These are phyloP conservation scores for Amaranthus tricolor DNA, from an alignment of 179 eudicot genomes.

Conservation along the genomic window DNA sequence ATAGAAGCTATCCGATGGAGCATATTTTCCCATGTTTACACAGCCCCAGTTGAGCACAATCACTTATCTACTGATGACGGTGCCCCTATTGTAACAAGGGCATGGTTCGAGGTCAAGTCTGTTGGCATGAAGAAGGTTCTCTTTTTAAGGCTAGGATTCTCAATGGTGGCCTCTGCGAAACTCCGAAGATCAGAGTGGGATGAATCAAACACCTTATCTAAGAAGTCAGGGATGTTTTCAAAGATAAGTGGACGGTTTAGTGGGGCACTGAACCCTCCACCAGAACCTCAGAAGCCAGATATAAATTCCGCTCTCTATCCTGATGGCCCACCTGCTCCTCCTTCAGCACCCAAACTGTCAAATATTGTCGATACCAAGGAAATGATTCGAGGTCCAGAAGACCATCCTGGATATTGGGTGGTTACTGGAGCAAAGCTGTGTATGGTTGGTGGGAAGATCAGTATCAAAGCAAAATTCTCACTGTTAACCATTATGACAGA, in stretches of 20 bases:
- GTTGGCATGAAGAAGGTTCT: slow-evolving; percentile 76
- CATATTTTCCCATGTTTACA: slow-evolving; percentile 89
- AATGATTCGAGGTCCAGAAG: slow-evolving; percentile 88
- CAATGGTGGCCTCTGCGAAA: slow-evolving; percentile 60
- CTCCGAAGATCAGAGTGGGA: slow-evolving; percentile 81
- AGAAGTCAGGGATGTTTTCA: slow-evolving; percentile 80
- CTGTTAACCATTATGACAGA: slow-evolving; percentile 62
- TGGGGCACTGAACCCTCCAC: slow-evolving; percentile 35
- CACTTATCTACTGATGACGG: slow-evolving; percentile 49
- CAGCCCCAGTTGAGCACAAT: slow-evolving; percentile 68
- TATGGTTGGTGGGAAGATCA: slow-evolving; percentile 66
- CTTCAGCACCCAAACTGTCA: slow-evolving; percentile 60
- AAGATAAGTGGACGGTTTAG: slow-evolving; percentile 80
- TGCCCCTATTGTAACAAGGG: slow-evolving; percentile 74
- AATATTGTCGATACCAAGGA: slow-evolving; percentile 74
- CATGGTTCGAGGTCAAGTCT: slow-evolving; percentile 86
- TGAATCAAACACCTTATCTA: slow-evolving; percentile 51
- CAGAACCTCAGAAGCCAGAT: slow-evolving; percentile 61
- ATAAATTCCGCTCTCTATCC: slow-evolving; percentile 86
- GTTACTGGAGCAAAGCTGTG: slow-evolving; percentile 85
- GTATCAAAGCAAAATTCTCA: slow-evolving; percentile 71
- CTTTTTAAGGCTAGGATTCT: slow-evolving; percentile 79
- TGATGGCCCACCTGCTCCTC: slow-evolving; percentile 70
- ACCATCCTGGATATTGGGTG: slow-evolving; percentile 95
- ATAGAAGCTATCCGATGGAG: slow-evolving; percentile 80